Evolutionary conservation across 306 rosid species (phyloP).

Genomic region (Sesbania bispinosa): DNA sequence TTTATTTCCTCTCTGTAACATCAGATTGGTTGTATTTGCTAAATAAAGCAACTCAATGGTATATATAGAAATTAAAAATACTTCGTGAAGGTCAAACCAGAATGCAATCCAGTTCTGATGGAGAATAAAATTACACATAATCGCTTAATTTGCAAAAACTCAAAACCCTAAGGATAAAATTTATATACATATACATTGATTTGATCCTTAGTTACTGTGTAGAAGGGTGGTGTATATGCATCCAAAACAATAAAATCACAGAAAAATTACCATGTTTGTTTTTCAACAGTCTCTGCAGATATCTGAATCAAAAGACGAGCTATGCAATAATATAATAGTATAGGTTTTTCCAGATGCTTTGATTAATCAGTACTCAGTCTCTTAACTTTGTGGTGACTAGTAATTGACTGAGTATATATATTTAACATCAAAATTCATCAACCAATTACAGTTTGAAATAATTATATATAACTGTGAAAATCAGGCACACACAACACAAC

Average conservation of each 20-base stretch:
- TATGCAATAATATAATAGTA: too few species aligned
- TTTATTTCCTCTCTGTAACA: background rate
- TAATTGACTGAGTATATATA: too few species aligned
- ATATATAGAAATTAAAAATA: background rate
- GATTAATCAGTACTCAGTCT: background rate
- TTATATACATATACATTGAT: background rate
- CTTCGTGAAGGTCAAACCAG: background rate
- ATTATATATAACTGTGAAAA: background rate
- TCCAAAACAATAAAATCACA: background rate
- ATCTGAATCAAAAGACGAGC: background rate
- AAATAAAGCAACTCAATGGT: background rate
- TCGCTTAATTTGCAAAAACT: background rate
- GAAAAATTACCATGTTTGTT: background rate
- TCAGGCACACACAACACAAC: too few species aligned
- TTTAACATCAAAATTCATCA: too few species aligned
- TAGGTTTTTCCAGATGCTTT: background rate
- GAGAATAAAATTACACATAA: background rate
- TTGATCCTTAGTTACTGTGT: background rate
- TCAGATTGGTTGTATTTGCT: background rate
- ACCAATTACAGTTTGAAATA: background rate
- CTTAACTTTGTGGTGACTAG: background rate
- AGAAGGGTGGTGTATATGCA: background rate
- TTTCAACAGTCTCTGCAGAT: too few species aligned
- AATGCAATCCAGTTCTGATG: background rate
- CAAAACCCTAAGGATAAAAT: conserved; percentile 23